A percentile compares a stretch with the other conserved stretches of the same genome.
These are phyloP conservation scores for Saccharum spontaneum DNA, from an alignment of 176 grass and related monocot genomes.

Conservation along the genomic window DNA sequence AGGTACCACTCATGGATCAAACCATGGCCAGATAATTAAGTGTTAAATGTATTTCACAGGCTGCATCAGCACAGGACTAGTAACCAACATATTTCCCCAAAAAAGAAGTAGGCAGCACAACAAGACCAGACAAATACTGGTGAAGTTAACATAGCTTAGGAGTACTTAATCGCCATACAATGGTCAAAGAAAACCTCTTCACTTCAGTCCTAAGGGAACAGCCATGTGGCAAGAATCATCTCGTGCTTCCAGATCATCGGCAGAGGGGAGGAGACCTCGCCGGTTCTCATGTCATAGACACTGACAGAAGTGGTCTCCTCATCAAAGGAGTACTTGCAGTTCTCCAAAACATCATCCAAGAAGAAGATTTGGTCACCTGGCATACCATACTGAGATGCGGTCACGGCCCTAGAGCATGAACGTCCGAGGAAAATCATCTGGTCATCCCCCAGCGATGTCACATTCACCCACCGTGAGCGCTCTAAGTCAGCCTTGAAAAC, in stretches of 20 bases:
- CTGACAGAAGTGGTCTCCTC: conserved; percentile 12
- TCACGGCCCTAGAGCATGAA: neutral
- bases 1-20: neutral
- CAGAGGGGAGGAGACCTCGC: conserved; percentile 7
- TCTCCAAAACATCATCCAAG: conserved; percentile 22
- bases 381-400: conserved; percentile 8
- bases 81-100: neutral
- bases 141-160: neutral
- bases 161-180: neutral
- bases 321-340: neutral
- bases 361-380: neutral
- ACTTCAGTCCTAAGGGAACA: conserved; percentile 10
- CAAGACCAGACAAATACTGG: neutral
- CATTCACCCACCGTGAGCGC: neutral
- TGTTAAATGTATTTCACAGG: neutral
- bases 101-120: neutral
- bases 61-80: neutral
- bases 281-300: conserved; percentile 20
- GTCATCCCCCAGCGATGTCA: conserved; percentile 7
- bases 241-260: conserved; percentile 21
- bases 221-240: conserved; percentile 13
- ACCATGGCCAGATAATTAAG: neutral
- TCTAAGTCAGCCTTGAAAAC: conserved; percentile 16
- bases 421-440: conserved; percentile 17
- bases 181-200: neutral